phyloP scores from a whole-genome alignment of 1,284 basidiomycete species.

The Hemileccinum hortonii region DNA sequence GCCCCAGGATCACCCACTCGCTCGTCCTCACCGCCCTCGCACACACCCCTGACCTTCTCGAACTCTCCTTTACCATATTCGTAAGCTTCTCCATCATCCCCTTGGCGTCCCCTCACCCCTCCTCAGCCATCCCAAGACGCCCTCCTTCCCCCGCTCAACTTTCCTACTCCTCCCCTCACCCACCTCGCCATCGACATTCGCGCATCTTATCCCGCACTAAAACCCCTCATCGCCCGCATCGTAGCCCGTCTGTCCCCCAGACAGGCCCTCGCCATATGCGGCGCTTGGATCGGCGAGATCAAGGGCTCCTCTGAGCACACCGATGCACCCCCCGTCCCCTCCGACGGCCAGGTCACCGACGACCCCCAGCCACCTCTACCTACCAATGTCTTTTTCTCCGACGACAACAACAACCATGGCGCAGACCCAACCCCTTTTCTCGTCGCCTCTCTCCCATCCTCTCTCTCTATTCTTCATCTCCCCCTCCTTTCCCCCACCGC shows the following conservation, averaged over 20 bases:
- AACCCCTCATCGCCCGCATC: conserved; percentile 16
- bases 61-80: conserved; percentile 56
- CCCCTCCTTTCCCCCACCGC: conserved; percentile 23
- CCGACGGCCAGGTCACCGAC: neutral
- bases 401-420: conserved; percentile 1
- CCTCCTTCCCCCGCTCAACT: conserved; percentile 33
- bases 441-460: conserved; percentile 15
- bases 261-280: conserved; percentile 26
- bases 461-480: conserved; percentile 23
- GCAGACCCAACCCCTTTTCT: conserved; percentile 9
- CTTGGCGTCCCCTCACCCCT: conserved; percentile 29
- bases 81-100: conserved; percentile 35
- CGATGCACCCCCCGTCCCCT: neutral
- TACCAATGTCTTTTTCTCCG: neutral
- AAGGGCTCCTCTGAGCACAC: conserved; percentile 8
- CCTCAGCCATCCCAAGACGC: conserved; percentile 28
- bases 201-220: conserved; percentile 20
- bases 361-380: neutral
- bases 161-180: conserved; percentile 40
- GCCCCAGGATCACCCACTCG: conserved; percentile 53
- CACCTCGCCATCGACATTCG: conserved; percentile 57
- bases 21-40: conserved; percentile 45
- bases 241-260: conserved; percentile 19
- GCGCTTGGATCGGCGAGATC: conserved; percentile 31
- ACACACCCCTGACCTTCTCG: conserved; percentile 54